A percentile compares a stretch with the other conserved stretches of the same genome.
phyloP scores from a whole-genome alignment of 768 basidiomycete species.

The Hygrocybe punicea region DNA sequence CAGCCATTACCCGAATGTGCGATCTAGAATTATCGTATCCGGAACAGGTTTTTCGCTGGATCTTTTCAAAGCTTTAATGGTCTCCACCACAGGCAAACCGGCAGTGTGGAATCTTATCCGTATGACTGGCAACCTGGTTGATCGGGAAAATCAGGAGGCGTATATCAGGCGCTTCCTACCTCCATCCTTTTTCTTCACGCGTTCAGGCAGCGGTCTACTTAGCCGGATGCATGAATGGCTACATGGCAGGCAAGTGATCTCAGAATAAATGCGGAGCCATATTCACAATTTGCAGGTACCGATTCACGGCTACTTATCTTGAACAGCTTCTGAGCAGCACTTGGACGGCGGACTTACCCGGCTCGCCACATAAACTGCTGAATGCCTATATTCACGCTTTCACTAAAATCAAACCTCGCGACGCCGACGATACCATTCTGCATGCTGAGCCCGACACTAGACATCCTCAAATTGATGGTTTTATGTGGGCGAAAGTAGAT shows the following conservation, averaged over 20 bases:
- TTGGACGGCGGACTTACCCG: background rate
- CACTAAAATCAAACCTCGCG: background rate
- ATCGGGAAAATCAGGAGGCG: conserved; percentile 2
- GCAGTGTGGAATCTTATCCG: background rate
- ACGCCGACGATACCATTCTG: background rate
- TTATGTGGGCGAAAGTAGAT: conserved; percentile 2
- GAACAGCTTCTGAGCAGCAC: conserved; percentile 4
- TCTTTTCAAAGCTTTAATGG: conserved; percentile 4
- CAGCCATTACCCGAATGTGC: too few relatives aligned
- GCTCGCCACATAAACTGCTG: conserved; percentile 9
- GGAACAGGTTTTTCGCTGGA: conserved; percentile 11
- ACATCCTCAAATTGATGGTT: conserved; percentile 1
- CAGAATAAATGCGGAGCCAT: background rate
- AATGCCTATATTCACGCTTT: conserved; percentile 9
- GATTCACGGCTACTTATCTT: conserved; percentile 8
- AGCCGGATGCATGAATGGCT: conserved; percentile 9
- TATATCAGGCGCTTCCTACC: conserved; percentile 8
- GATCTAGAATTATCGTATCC: conserved; percentile 1
- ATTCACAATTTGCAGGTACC: conserved; percentile 3
- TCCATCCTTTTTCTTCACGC: background rate
- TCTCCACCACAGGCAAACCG: background rate
- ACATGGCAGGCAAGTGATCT: conserved; percentile 9
- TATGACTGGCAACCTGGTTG: conserved; percentile 4
- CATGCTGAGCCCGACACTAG: background rate
- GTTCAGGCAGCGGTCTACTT: conserved; percentile 4